Evolutionary conservation across 2,329 filamentous ascomycete genomes (phyloP).

Genomic region (Rasamsonia emersonii): DNA sequence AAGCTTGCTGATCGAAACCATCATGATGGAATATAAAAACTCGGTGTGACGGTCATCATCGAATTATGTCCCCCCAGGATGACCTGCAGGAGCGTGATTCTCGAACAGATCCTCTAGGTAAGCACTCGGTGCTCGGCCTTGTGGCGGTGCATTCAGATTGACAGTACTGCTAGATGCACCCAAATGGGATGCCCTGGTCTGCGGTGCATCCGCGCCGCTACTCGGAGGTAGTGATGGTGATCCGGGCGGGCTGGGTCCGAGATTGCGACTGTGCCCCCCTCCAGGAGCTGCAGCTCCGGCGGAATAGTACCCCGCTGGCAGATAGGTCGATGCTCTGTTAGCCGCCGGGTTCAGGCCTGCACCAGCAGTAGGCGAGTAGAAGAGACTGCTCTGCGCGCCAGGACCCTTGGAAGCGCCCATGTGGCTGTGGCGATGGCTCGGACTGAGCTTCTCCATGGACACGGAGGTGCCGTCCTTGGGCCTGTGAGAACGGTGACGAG

Average conservation of each 20-base stretch:
- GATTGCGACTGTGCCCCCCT: constrained; percentile 26
- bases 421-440: constrained; percentile 26
- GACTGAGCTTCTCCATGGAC: constrained; percentile 45
- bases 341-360: constrained; percentile 45
- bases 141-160: constrained; percentile 54
- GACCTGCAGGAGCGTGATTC: constrained; percentile 44
- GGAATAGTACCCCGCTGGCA: constrained; percentile 88
- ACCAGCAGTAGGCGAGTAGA: constrained; percentile 89
- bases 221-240: constrained; percentile 50
- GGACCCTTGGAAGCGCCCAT: constrained; percentile 26
- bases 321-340: constrained; percentile 66
- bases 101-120: constrained; percentile 87
- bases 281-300: constrained; percentile 50
- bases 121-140: constrained; percentile 71
- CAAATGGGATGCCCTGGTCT: constrained; percentile 21
- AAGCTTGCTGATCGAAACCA: too few relatives aligned
- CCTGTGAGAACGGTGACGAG: constrained; percentile 14
- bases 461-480: constrained; percentile 33
- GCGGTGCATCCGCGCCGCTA: constrained; percentile 27
- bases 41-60: too few relatives aligned
- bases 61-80: too few relatives aligned
- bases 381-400: constrained; percentile 64
- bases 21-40: too few relatives aligned
- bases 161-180: constrained; percentile 50
- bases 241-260: constrained; percentile 52